Conservation (phyloP, 495 filamentous ascomycete species). For the Paragyromitra xinjiangensis region DNA sequence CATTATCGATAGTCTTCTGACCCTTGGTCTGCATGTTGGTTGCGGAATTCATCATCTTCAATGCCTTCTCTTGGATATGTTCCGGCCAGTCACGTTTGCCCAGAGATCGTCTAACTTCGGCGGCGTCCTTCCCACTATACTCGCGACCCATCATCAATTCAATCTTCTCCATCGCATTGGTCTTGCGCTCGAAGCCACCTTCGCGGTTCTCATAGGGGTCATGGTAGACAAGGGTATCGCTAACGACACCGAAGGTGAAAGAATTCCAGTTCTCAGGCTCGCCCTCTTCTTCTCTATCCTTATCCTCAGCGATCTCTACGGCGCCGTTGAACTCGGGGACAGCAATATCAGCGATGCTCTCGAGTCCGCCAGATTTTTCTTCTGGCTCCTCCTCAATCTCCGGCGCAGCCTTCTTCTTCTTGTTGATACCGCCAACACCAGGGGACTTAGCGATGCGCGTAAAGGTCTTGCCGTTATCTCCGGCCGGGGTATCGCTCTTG, state of each 20-base stretch:
- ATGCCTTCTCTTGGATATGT: conserved; percentile 54
- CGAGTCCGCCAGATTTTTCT: conserved; percentile 35
- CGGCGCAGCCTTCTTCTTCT: conserved; percentile 31
- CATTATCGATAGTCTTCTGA: conserved; percentile 56
- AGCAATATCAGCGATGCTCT: conserved; percentile 39
- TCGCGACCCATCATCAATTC: conserved; percentile 52
- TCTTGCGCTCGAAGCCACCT: conserved; percentile 48
- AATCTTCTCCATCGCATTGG: conserved; percentile 52
- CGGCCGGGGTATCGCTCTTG: conserved; percentile 42
- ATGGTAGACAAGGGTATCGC: conserved; percentile 48
- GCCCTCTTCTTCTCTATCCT: conserved; percentile 54
- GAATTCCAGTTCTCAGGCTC: conserved; percentile 50
- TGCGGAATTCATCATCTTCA: conserved; percentile 55
- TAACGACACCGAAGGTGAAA: conserved; percentile 55
- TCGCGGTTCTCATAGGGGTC: conserved; percentile 47
- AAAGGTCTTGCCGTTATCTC: conserved; percentile 45
- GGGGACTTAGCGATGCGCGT: conserved; percentile 43
- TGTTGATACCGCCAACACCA: conserved; percentile 8
- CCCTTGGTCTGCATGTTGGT: conserved; percentile 59
- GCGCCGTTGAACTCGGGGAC: conserved; percentile 59
- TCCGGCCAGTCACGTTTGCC: conserved; percentile 53
- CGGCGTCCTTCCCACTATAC: conserved; percentile 20
- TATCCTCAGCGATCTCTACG: conserved; percentile 58
- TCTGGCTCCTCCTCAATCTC: conserved; percentile 3
- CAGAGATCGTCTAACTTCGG: conserved; percentile 21